Conservation (phyloP, 2,329 filamentous ascomycete species). For the Aphanoascus verrucosus region DNA sequence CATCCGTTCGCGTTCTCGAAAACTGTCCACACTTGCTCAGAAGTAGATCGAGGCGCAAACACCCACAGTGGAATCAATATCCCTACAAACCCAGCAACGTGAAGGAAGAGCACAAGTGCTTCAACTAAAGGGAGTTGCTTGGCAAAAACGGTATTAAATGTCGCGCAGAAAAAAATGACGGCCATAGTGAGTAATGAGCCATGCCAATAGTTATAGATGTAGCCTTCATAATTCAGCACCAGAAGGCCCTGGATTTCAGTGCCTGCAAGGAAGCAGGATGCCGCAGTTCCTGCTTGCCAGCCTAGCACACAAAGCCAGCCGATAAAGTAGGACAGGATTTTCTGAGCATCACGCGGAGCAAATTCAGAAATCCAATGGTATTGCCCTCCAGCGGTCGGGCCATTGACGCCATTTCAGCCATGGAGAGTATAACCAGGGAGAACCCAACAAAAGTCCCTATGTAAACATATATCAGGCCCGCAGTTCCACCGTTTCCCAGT, state of each 20-base stretch:
- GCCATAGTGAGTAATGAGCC: slow-evolving; percentile 30
- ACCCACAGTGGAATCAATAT: slow-evolving; percentile 30
- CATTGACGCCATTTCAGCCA: slow-evolving; percentile 38
- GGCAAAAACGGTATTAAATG: slow-evolving; percentile 22
- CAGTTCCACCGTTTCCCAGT: slow-evolving; percentile 31
- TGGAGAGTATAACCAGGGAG: slow-evolving; percentile 28
- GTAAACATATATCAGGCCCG: slow-evolving; percentile 31
- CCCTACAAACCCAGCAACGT: slow-evolving; percentile 35
- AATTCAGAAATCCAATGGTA: slow-evolving; percentile 38
- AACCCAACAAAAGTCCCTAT: slow-evolving; percentile 26
- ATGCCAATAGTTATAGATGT: slow-evolving; percentile 28
- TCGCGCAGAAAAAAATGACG: slow-evolving; percentile 21
- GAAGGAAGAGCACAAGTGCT: slow-evolving; percentile 24
- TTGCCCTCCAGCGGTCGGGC: slow-evolving; percentile 34
- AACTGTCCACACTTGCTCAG: slow-evolving; percentile 28
- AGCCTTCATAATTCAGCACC: slow-evolving; percentile 24
- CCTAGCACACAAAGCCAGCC: slow-evolving; percentile 25
- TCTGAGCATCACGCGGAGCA: slow-evolving; percentile 32
- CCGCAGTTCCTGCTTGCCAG: slow-evolving; percentile 22
- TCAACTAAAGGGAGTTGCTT: slow-evolving; percentile 24
- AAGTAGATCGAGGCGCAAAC: slow-evolving; percentile 17
- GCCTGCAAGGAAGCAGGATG: slow-evolving; percentile 20
- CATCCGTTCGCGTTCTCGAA: slow-evolving; percentile 36
- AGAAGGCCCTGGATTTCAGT: slow-evolving; percentile 28
- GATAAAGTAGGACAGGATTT: slow-evolving; percentile 35